These are phyloP conservation scores for Zelonia costaricensis DNA, from an alignment of 208 protist genomes.

Conservation along the genomic window DNA sequence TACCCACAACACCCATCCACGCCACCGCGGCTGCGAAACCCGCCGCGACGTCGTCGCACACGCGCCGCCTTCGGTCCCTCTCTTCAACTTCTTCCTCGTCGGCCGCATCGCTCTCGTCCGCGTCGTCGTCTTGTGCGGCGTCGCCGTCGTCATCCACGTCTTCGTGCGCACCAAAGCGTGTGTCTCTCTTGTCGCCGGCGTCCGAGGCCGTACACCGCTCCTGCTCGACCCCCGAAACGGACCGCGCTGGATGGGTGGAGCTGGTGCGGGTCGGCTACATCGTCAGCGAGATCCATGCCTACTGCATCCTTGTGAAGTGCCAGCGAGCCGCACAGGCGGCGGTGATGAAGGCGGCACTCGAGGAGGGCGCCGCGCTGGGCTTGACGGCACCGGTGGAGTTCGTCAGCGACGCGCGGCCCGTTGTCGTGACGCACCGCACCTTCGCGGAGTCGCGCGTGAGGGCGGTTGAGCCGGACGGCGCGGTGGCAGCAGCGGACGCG, in stretches of 20 bases:
- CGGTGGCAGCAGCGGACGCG: not conserved
- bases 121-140: no score
- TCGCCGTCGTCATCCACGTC: not conserved
- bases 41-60: no score
- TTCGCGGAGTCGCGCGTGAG: slow-evolving; percentile 7
- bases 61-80: no score
- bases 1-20: no score
- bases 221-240: not conserved
- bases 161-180: no score
- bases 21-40: no score
- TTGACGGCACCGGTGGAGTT: slow-evolving; percentile 41
- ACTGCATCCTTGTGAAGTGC: slow-evolving; percentile 69
- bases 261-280: slow-evolving; percentile 65
- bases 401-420: slow-evolving; percentile 17
- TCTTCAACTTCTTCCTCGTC: no score
- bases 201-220: not conserved
- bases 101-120: no score
- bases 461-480: not conserved
- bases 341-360: slow-evolving; percentile 34
- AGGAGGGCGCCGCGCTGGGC: slow-evolving; percentile 33
- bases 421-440: slow-evolving; percentile 8
- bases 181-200: not conserved
- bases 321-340: slow-evolving; percentile 27
- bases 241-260: slow-evolving; percentile 15
- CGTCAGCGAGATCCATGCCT: slow-evolving; percentile 57